These are phyloP conservation scores for Andalucia godoyi DNA, from an alignment of 78 protist species.

Conservation along the genomic window DNA sequence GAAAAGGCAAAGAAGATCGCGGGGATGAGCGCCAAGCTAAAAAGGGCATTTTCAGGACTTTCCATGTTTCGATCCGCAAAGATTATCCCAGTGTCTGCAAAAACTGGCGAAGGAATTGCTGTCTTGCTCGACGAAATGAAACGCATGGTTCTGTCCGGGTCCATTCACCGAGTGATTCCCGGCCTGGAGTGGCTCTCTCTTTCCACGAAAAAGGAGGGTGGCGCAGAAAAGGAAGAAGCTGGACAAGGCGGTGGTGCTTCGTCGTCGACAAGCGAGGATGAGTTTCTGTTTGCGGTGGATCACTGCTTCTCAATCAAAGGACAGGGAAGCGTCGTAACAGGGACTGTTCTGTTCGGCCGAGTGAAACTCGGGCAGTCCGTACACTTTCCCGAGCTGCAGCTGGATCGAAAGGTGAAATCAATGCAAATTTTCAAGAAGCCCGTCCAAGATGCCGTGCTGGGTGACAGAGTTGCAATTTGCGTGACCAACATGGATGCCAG, in stretches of 20 bases:
- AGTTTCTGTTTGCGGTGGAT: conserved; percentile 77
- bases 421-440: conserved; percentile 86
- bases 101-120: conserved; percentile 16
- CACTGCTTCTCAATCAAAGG: conserved; percentile 94
- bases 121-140: no score
- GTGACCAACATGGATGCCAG: conserved; percentile 72
- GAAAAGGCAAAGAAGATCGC: conserved; percentile 17
- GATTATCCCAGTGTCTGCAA: conserved; percentile 47
- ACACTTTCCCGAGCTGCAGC: conserved; percentile 30
- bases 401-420: conserved; percentile 66
- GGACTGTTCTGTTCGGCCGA: conserved; percentile 73
- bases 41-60: conserved; percentile 10
- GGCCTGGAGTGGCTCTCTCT: background rate
- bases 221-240: background rate
- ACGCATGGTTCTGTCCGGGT: background rate
- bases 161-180: background rate
- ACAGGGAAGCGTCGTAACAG: conserved; percentile 91
- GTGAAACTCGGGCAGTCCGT: conserved; percentile 37
- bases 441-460: conserved; percentile 35
- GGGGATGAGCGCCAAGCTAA: background rate
- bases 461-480: conserved; percentile 79
- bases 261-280: background rate
- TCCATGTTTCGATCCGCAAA: conserved; percentile 31
- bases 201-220: background rate
- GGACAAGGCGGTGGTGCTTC: background rate